Evolutionary conservation across 345 rosid species (phyloP).

Genomic region (Populus davidiana): DNA sequence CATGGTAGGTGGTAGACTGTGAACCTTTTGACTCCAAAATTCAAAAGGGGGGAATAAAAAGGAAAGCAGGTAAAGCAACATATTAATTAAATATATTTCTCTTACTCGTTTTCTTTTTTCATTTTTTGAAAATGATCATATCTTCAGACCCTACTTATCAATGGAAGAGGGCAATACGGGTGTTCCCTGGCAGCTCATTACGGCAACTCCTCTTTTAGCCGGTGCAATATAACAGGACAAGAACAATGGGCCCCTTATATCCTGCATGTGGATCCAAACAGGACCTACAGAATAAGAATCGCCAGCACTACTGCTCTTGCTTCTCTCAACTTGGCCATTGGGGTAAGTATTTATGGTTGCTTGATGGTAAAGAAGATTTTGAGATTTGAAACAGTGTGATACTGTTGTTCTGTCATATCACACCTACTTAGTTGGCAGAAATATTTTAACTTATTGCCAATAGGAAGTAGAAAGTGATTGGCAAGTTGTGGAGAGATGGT

Average conservation of each 20-base stretch:
- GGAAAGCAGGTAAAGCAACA: too few relatives aligned
- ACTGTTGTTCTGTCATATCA: neutral
- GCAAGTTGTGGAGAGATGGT: too few relatives aligned
- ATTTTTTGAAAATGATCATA: neutral
- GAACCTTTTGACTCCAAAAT: too few relatives aligned
- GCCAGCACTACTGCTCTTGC: constrained; percentile 70
- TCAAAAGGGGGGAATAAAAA: too few relatives aligned
- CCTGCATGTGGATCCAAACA: constrained; percentile 51
- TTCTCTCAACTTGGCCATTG: constrained; percentile 67
- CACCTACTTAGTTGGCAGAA: too few relatives aligned
- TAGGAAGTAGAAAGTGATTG: too few relatives aligned
- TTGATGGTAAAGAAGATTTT: neutral
- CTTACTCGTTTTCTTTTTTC: neutral
- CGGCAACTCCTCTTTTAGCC: constrained; percentile 12
- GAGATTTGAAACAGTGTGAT: neutral
- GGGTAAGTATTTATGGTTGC: constrained; percentile 32
- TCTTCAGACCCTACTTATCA: constrained; percentile 39
- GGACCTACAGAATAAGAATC: constrained; percentile 63
- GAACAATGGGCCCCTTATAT: constrained; percentile 65
- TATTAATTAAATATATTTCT: neutral
- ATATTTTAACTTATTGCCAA: too few relatives aligned
- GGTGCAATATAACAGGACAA: constrained; percentile 49
- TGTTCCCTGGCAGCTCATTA: constrained; percentile 62
- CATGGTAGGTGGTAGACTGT: too few relatives aligned
- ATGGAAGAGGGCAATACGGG: constrained; percentile 81